Base-by-base conservation (phyloP, 176 grass and related monocot species). In the Avena sativa region DNA sequence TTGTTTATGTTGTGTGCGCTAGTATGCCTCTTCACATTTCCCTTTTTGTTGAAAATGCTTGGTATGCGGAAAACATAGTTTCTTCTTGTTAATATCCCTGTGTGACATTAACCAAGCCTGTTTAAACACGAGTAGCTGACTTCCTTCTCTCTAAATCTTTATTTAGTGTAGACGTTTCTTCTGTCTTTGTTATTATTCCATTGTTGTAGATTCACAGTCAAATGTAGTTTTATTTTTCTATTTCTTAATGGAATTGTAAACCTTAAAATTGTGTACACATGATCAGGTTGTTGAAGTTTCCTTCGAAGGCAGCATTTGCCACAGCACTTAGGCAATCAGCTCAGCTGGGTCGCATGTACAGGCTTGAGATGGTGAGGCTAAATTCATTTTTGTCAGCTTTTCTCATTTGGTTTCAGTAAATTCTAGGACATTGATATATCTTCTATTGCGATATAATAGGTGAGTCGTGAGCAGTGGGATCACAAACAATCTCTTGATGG, bases 271-370 rank as follows among this genome's bases (percentile, higher is more conserved):
- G 28, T 89, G 58, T 81, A 67, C 44, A 51, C 67, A 71, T 84
- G 25, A 89, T 62, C 83, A 99, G 97, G 48, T 89, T 96, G 25
- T 84, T 96, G 89, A 91, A 90, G 81, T 99, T 99, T 85, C 78
- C 89, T 90, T 96, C 92, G 21, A 25, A 58, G 64, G 67, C 92
- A 88, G 72, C 83, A 65, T 99, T 80, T 85, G 88, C 72, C 25
- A 85, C 63, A 0, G 94, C 86, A 86, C 6, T 20, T 12, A 90
- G 32, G 50, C 92, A 96, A 91, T 30, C 84, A 80, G 75, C 2
- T 74, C 86, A 91, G 78, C 40, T 43, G 40, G 84, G 81, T 51
- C 70, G 87, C 4, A 10, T 93, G 56, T 91, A 90, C 80, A 94
- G 51, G 85, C 36, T 99, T 81, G 92, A 88, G 2, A 86, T 20